Percentiles rank a stretch among this genome's conserved stretches.
These are phyloP conservation scores for Phytopythium ostracodes DNA, from an alignment of 352 stramenopile genomes.

Conservation along the genomic window DNA sequence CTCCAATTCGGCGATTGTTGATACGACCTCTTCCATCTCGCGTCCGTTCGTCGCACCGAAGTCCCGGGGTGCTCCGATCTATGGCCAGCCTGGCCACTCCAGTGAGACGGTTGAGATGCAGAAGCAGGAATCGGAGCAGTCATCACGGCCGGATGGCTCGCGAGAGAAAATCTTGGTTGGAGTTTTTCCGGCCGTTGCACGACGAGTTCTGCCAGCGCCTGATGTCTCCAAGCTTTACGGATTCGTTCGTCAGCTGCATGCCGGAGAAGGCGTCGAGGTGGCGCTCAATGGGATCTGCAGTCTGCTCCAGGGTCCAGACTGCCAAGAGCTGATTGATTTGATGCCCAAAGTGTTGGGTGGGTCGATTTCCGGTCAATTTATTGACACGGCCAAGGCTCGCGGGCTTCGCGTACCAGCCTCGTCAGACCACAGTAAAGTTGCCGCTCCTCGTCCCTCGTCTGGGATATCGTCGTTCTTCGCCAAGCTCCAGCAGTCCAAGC, in stretches of 20 bases:
- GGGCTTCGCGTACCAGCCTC: slow-evolving; percentile 26
- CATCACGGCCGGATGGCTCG: background rate
- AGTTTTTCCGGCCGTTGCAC: slow-evolving; percentile 47
- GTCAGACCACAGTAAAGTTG: background rate
- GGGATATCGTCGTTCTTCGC: slow-evolving; percentile 57
- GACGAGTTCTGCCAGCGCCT: slow-evolving; percentile 39
- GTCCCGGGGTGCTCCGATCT: slow-evolving; percentile 3
- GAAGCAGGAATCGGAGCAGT: background rate
- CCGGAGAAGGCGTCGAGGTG: slow-evolving; percentile 31
- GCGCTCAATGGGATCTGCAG: slow-evolving; percentile 45
- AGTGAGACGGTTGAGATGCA: background rate
- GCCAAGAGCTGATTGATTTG: slow-evolving; percentile 51
- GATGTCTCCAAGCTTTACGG: slow-evolving; percentile 54
- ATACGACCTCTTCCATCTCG: slow-evolving; percentile 61
- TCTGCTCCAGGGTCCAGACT: slow-evolving; percentile 32
- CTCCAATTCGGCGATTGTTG: slow-evolving; percentile 52
- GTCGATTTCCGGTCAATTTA: slow-evolving; percentile 40
- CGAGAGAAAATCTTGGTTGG: slow-evolving; percentile 20
- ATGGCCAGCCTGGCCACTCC: background rate
- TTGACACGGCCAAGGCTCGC: slow-evolving; percentile 27
- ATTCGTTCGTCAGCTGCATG: slow-evolving; percentile 55
- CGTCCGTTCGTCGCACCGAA: slow-evolving; percentile 49
- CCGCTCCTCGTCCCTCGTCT: background rate
- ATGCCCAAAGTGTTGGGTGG: slow-evolving; percentile 61
- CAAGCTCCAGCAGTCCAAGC: slow-evolving; percentile 60